These are phyloP conservation scores for Rhipidocladum racemiflorum DNA, from an alignment of 176 grass and related monocot genomes.

Conservation along the genomic window DNA sequence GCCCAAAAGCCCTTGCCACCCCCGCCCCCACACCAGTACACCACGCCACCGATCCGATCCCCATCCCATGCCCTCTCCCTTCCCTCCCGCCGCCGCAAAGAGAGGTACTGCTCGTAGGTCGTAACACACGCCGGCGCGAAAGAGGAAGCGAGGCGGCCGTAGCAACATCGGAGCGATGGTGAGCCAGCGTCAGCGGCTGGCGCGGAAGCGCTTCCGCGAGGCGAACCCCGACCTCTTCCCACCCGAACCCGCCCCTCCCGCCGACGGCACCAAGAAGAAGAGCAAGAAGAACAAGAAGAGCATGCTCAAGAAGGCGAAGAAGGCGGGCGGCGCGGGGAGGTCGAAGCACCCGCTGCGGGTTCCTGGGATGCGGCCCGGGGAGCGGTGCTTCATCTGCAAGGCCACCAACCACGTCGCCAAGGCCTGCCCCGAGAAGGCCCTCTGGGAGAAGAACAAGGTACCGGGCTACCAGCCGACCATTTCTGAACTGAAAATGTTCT, in stretches of 20 bases:
- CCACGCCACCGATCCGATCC: neutral
- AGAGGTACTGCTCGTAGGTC: neutral
- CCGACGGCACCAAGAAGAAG: slow-evolving; percentile 37
- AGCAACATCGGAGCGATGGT: slow-evolving; percentile 44
- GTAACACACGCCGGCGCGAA: neutral
- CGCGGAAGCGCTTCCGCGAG: slow-evolving; percentile 61
- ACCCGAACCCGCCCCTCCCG: slow-evolving; percentile 27
- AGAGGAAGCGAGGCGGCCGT: neutral
- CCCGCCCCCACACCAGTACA: no score
- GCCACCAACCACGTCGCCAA: slow-evolving; percentile 79
- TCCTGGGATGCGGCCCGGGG: slow-evolving; percentile 89
- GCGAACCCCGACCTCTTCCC: slow-evolving; percentile 57
- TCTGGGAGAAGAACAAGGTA: slow-evolving; percentile 98
- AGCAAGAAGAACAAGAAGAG: slow-evolving; percentile 47
- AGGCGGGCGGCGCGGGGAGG: slow-evolving; percentile 24
- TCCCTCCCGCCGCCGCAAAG: neutral
- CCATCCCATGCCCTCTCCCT: neutral
- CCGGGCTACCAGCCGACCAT: neutral
- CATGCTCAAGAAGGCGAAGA: slow-evolving; percentile 47
- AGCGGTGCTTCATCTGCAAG: slow-evolving; percentile 98
- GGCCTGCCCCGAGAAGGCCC: slow-evolving; percentile 76
- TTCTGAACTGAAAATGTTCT: neutral
- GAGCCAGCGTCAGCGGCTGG: slow-evolving; percentile 70
- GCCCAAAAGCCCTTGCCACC: neutral
- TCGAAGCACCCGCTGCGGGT: slow-evolving; percentile 77